Percentiles rank a stretch among this genome's conserved stretches.
Evolutionary conservation across 73 alveolate species (phyloP).

Genomic region (Paraurostyla sp.): DNA sequence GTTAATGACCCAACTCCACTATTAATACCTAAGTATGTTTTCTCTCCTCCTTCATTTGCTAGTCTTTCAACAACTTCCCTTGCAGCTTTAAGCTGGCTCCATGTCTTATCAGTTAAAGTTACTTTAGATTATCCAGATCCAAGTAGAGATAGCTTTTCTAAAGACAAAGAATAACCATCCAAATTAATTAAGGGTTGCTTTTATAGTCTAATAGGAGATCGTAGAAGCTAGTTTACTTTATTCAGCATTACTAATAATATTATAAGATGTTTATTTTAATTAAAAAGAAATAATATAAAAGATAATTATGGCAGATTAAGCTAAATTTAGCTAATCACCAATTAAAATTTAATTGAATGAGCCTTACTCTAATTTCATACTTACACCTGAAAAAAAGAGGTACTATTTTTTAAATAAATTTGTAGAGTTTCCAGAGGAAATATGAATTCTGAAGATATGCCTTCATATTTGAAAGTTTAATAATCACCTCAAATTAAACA

Average conservation of each 20-base stretch:
- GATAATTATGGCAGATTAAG: no score
- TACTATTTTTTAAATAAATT: no score
- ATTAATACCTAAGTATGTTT: slow-evolving; percentile 66
- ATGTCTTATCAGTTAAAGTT: neutral
- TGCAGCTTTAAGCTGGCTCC: slow-evolving; percentile 39
- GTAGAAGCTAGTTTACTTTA: slow-evolving; percentile 2
- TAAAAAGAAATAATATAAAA: no score
- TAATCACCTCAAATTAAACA: no score
- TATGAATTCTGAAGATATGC: no score
- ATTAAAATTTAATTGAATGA: no score
- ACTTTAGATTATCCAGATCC: slow-evolving; percentile 26
- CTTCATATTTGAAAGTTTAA: no score
- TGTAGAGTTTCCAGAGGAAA: no score
- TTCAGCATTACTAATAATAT: neutral
- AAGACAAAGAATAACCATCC: slow-evolving; percentile 36
- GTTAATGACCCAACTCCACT: slow-evolving; percentile 77
- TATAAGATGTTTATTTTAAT: neutral
- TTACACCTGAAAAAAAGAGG: no score
- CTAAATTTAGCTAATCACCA: no score
- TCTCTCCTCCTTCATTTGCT: slow-evolving; percentile 21
- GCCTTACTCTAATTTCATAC: no score
- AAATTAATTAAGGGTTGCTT: neutral
- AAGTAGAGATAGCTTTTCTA: slow-evolving; percentile 8
- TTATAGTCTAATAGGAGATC: slow-evolving; percentile 14
- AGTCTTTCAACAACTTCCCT: slow-evolving; percentile 49